A percentile compares a stretch with the other conserved stretches of the same genome.
Evolutionary conservation across 805 yeast species (phyloP).

Genomic region (Nakazawaea pomicola): DNA sequence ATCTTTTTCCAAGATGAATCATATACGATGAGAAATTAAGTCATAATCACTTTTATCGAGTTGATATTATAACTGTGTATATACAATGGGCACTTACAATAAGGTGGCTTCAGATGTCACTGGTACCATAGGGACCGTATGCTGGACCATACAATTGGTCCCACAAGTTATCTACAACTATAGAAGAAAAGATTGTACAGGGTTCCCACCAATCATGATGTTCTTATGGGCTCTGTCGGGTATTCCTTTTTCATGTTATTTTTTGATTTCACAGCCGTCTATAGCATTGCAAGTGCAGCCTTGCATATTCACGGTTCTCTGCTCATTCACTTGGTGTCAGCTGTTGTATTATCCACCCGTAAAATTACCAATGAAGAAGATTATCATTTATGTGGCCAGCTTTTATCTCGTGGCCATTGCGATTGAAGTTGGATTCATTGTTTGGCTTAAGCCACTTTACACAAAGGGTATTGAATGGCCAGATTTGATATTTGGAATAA

Average conservation of each 20-base stretch:
- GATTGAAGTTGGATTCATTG: constrained; percentile 42
- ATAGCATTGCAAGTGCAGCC: constrained; percentile 52
- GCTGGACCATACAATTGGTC: constrained; percentile 88
- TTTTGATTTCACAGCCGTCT: constrained; percentile 40
- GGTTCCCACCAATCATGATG: constrained; percentile 86
- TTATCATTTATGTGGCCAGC: constrained; percentile 24
- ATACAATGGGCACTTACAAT: constrained; percentile 2
- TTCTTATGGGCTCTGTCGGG: constrained; percentile 72
- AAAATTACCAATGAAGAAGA: constrained; percentile 23
- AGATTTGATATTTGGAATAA: constrained; percentile 38
- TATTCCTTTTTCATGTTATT: constrained; percentile 48
- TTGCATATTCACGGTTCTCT: constrained; percentile 46
- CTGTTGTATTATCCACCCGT: constrained; percentile 50
- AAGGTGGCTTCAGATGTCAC: constrained; percentile 62
- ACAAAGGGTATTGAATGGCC: constrained; percentile 42
- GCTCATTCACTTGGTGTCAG: constrained; percentile 43
- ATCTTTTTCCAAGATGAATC: too few species aligned
- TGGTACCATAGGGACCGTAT: constrained; percentile 84
- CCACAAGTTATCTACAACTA: constrained; percentile 81
- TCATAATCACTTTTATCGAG: background rate
- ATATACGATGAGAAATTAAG: too few species aligned
- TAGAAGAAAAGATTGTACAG: constrained; percentile 72
- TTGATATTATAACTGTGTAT: background rate
- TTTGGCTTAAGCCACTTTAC: constrained; percentile 45
- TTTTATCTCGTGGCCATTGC: constrained; percentile 35